phyloP scores from a whole-genome alignment of 2,329 filamentous ascomycete species.

The Colletotrichum somersetense region DNA sequence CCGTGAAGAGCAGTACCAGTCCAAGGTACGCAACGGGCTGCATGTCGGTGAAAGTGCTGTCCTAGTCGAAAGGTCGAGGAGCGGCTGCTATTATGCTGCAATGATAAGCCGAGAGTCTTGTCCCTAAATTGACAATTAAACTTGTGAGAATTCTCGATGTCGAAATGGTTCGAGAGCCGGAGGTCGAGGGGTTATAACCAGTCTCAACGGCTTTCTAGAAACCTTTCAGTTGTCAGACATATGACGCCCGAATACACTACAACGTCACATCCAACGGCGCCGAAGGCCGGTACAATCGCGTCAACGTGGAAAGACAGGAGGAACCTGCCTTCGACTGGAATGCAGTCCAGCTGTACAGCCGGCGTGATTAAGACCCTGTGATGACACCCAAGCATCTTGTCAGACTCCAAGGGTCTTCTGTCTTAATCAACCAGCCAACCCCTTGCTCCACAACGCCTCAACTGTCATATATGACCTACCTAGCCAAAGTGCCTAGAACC shows the following conservation, averaged over 20 bases:
- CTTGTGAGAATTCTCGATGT: background rate
- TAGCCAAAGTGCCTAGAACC: background rate
- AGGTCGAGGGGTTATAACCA: background rate
- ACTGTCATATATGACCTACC: background rate
- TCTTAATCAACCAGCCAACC: slow-evolving; percentile 33
- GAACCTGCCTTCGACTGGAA: slow-evolving; percentile 34
- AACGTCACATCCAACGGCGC: slow-evolving; percentile 34
- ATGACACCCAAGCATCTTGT: slow-evolving; percentile 1
- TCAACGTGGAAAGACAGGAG: slow-evolving; percentile 12
- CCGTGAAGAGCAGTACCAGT: slow-evolving; percentile 29
- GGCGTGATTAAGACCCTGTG: slow-evolving; percentile 33
- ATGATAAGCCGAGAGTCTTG: background rate
- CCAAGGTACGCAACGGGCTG: slow-evolving; percentile 27
- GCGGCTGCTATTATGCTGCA: background rate
- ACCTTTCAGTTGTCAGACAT: slow-evolving; percentile 7
- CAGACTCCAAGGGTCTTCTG: slow-evolving; percentile 18
- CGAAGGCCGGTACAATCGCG: slow-evolving; percentile 11
- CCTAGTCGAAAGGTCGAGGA: background rate
- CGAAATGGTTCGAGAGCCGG: background rate
- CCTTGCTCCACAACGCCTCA: slow-evolving; percentile 29
- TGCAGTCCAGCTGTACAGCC: slow-evolving; percentile 14
- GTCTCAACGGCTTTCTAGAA: slow-evolving; percentile 17
- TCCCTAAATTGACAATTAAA: background rate
- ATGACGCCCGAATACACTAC: slow-evolving; percentile 23
- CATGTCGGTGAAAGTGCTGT: slow-evolving; percentile 9